Conservation (phyloP, 73 alveolate species). For the Paramecium sexaurelia region DNA sequence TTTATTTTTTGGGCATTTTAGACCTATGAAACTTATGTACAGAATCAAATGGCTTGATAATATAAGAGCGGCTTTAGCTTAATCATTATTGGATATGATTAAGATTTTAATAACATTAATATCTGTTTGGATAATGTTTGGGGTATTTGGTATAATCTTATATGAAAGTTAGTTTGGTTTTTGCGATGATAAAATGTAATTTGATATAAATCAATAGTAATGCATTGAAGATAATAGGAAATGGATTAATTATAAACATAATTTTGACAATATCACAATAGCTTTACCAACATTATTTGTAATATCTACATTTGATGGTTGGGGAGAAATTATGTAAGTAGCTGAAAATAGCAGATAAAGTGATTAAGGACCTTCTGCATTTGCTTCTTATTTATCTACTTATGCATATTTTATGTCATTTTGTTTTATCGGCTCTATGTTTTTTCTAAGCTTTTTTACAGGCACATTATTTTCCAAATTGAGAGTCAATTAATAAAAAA, state of each 20-base stretch:
- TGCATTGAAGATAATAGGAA: neutral
- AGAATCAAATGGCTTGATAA: neutral
- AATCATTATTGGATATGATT: neutral
- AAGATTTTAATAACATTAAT: neutral
- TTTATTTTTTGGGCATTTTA: neutral
- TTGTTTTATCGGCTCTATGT: constrained; percentile 35
- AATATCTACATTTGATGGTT: constrained; percentile 29
- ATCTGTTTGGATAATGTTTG: constrained; percentile 35
- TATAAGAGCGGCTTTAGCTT: neutral
- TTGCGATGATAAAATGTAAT: constrained; percentile 8
- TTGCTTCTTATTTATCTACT: neutral
- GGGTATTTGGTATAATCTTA: neutral
- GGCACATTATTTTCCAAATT: neutral
- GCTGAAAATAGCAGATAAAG: neutral
- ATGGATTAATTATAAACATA: constrained; percentile 20
- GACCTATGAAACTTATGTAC: neutral
- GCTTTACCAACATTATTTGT: constrained; percentile 33
- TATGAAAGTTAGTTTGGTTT: constrained; percentile 19
- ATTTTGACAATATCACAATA: constrained; percentile 11
- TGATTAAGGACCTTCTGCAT: neutral
- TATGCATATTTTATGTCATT: neutral
- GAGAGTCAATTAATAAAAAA: neutral
- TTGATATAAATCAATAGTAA: neutral
- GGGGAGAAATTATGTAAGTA: constrained; percentile 40
- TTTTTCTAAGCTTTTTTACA: neutral